phyloP scores from a whole-genome alignment of 2,329 filamentous ascomycete genomes.

The Colletotrichum nymphaeae region DNA sequence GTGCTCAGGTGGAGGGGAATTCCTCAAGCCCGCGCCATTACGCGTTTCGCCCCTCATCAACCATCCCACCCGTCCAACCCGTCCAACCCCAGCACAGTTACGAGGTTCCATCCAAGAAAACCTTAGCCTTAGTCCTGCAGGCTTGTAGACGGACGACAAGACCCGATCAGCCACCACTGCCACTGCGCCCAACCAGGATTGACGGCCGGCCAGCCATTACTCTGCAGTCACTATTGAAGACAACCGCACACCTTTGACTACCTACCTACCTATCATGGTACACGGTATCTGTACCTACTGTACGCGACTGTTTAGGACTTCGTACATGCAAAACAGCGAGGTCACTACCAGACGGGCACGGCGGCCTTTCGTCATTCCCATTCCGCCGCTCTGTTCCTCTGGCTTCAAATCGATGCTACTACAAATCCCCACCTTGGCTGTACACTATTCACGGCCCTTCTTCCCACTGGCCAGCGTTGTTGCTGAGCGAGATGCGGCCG shows the following conservation, averaged over 20 bases:
- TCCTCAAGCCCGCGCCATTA: conserved; percentile 29
- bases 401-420: neutral
- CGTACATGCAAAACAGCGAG: neutral
- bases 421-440: neutral
- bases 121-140: conserved; percentile 23
- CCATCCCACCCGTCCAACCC: conserved; percentile 26
- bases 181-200: conserved; percentile 9
- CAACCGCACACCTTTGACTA: neutral
- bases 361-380: conserved; percentile 1
- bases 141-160: conserved; percentile 2
- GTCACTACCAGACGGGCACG: neutral
- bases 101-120: conserved; percentile 29
- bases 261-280: neutral
- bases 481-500: conserved; percentile 13
- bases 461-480: neutral
- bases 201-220: neutral
- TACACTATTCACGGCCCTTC: conserved; percentile 6
- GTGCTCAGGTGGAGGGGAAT: neutral
- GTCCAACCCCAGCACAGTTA: conserved; percentile 10
- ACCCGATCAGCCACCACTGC: conserved; percentile 17
- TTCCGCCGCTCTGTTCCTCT: neutral
- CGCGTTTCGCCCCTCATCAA: conserved; percentile 35
- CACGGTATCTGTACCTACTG: neutral
- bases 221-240: neutral
- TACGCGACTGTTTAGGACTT: neutral